A percentile compares a stretch with the other conserved stretches of the same genome.
Conservation (phyloP, 73 alveolate species). For the Tetrahymena thermophila region DNA sequence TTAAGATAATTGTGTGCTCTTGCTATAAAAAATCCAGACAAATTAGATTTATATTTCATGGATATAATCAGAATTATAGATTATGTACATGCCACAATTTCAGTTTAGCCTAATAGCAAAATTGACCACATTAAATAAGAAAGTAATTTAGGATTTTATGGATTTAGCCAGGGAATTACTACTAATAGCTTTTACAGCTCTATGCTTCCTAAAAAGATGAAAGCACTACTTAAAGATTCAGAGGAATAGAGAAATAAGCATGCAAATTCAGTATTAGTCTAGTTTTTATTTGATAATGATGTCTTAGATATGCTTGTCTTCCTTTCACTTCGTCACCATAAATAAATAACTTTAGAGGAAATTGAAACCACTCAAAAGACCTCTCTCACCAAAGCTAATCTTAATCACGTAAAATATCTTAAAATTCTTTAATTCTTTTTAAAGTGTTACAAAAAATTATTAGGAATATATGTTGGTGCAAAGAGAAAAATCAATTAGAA, state of each 20-base stretch:
- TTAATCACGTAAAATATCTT: not conserved
- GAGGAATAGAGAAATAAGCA: not conserved
- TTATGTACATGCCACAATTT: not conserved
- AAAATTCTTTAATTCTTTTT: not conserved
- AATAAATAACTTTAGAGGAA: not conserved
- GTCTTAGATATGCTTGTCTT: not conserved
- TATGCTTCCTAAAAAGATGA: not conserved
- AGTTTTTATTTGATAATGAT: not conserved
- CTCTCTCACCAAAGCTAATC: not conserved
- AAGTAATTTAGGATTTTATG: not conserved
- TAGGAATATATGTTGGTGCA: not conserved
- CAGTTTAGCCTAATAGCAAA: not conserved
- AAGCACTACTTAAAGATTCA: not conserved
- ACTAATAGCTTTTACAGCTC: not conserved
- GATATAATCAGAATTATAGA: not conserved
- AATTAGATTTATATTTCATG: not conserved
- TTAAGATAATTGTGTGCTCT: not conserved
- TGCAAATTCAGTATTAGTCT: not conserved
- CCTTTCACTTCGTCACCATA: not conserved
- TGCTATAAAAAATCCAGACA: not conserved
- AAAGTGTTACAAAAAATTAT: not conserved
- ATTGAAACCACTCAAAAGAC: not conserved
- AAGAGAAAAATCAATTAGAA: not conserved
- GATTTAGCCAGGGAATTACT: not conserved
- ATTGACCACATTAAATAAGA: not conserved